Base-by-base conservation (phyloP, 176 grass and related monocot species). In the Tuctoria greenei region DNA sequence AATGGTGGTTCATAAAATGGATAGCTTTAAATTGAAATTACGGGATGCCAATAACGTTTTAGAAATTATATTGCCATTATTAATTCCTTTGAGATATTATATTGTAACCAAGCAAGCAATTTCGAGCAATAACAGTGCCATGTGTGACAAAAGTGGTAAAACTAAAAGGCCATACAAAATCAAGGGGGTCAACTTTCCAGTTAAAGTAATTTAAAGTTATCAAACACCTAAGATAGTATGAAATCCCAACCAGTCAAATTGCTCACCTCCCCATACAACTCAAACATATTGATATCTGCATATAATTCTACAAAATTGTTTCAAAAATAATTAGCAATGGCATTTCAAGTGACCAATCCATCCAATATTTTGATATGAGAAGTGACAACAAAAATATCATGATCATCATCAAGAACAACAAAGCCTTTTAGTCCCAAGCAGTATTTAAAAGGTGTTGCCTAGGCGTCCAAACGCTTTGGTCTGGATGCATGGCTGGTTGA, bases 11-110 rank as follows among this genome's bases (percentile, higher is more conserved):
- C 43, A 35, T 46, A 39, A 39, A 65, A 66, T 66, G n/a, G 28
- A 79, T 72, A 61, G 34, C 4, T 67, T 67, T 31, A 47, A 42
- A 74, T 61, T 47, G 23, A 72, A 80, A 67, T 61, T 16, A 67
- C 79, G 31, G 43, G n/a, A 36, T 55, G 7, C 20, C 17, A 54
- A 16, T 77, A 50, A 24, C 16, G 47, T 43, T 21, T 7, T 69
- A 41, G 5, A 55, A 42, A 59, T 40, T 13, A 71, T 35, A 38
- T 14, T 59, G 54, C 69, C 28, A 66, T 66, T 72, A 65, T 25
- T 72, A 71, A 35, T 2, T 8, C n/a, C 17, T 66, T 58, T 46
- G 49, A n/a, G 21, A 49, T 20, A 84, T 44, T 54, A 7, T 20
- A 71, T 55, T 67, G 34, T 42, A 60, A 75, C 5, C 62, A 75